These are phyloP conservation scores for Vanrija humicola DNA, from an alignment of 1,284 basidiomycete genomes.

Conservation along the genomic window DNA sequence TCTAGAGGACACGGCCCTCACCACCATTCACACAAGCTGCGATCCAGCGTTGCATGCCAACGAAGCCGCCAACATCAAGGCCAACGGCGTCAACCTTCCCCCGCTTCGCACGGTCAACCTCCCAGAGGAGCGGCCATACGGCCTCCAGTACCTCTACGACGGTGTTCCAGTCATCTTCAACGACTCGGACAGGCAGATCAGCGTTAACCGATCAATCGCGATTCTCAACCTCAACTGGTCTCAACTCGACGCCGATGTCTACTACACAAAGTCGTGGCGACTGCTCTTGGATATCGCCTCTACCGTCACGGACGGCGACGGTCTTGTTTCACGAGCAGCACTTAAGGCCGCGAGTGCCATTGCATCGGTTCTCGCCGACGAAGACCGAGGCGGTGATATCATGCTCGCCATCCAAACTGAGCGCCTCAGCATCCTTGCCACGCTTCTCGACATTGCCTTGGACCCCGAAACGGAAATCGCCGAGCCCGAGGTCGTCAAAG, in stretches of 20 bases:
- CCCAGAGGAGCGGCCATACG: conserved; percentile 67
- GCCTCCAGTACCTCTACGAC: conserved; percentile 70
- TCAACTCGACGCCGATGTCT: conserved; percentile 70
- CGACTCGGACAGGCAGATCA: conserved; percentile 46
- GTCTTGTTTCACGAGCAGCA: conserved; percentile 56
- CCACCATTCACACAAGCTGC: conserved; percentile 33
- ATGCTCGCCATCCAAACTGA: conserved; percentile 77
- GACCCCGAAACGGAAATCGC: conserved; percentile 57
- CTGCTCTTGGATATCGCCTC: conserved; percentile 63
- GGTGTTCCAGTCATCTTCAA: conserved; percentile 17
- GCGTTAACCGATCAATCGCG: conserved; percentile 44
- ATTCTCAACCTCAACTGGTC: conserved; percentile 61
- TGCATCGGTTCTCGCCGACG: conserved; percentile 63
- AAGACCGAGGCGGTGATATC: conserved; percentile 73
- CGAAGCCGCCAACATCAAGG: conserved; percentile 21
- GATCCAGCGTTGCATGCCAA: conserved; percentile 37
- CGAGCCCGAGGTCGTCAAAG: conserved; percentile 35
- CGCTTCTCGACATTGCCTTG: conserved; percentile 65
- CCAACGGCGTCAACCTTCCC: conserved; percentile 39
- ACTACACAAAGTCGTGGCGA: conserved; percentile 74
- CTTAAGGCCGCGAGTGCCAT: conserved; percentile 62
- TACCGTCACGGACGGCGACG: conserved; percentile 62
- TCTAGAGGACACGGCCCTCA: conserved; percentile 30
- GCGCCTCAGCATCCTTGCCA: conserved; percentile 67
- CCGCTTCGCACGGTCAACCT: conserved; percentile 60